phyloP scores from a whole-genome alignment of 257 asterid species.

The Fraxinus pennsylvanica region DNA sequence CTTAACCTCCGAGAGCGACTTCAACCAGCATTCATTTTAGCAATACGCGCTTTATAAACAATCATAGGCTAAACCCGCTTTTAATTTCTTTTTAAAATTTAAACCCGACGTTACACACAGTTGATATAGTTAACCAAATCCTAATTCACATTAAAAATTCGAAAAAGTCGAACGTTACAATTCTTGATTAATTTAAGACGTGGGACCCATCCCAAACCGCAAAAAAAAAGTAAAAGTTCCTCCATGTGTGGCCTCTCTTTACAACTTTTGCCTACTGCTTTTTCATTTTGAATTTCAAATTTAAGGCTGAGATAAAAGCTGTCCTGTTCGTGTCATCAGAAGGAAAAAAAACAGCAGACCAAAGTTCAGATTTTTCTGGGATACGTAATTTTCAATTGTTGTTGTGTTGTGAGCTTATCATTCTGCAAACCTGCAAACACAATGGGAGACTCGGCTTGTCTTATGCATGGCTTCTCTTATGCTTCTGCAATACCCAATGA shows the following conservation, averaged over 20 bases:
- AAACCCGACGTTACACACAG: not conserved
- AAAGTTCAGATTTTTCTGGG: constrained; percentile 24
- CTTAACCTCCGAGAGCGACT: constrained; percentile 18
- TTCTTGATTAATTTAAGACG: constrained; percentile 9
- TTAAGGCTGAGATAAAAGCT: constrained; percentile 24
- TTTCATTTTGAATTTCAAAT: constrained; percentile 83
- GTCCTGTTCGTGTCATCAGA: not conserved
- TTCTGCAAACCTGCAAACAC: constrained; percentile 1
- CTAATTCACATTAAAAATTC: not conserved
- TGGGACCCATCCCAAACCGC: constrained; percentile 20
- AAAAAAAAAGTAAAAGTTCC: not conserved
- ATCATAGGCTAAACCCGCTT: not conserved
- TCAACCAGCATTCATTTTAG: constrained; percentile 16
- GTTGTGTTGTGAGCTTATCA: constrained; percentile 21
- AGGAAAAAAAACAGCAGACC: not conserved
- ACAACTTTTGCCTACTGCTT: constrained; percentile 39
- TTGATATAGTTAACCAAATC: not conserved
- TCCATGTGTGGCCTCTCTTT: constrained; percentile 27
- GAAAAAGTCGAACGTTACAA: constrained; percentile 35
- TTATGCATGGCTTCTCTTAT: constrained; percentile 74
- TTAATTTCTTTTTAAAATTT: not conserved
- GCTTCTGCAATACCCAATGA: constrained; percentile 68
- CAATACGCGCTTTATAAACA: not conserved
- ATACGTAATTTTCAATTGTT: not conserved
- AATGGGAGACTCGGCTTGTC: constrained; percentile 86